These are phyloP conservation scores for Apostasia shenzhenica DNA, from an alignment of 106 monocot genomes.

Conservation along the genomic window DNA sequence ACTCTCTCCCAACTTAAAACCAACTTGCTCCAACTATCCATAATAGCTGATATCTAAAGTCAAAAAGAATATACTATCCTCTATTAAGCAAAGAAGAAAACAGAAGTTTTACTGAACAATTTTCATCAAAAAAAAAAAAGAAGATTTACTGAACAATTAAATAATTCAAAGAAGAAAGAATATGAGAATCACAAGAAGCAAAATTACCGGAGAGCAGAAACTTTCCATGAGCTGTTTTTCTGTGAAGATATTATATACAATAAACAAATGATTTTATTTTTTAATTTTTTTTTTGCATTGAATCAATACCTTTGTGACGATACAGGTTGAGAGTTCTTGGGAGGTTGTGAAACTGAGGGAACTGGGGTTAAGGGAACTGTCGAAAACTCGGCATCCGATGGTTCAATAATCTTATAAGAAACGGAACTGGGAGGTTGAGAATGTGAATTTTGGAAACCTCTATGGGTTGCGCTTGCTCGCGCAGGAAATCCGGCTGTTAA, in stretches of 20 bases:
- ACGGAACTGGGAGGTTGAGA: constrained; percentile 6
- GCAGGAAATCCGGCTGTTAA: not conserved
- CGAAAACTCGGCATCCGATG: constrained; percentile 53
- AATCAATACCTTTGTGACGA: not conserved
- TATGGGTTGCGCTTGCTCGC: not conserved
- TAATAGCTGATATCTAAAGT: too few relatives aligned
- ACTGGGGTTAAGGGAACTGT: constrained; percentile 49
- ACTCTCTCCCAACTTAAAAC: too few relatives aligned
- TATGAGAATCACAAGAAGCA: not conserved
- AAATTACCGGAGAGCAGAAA: not conserved
- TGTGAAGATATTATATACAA: not conserved
- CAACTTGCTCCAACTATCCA: too few relatives aligned
- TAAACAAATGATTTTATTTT: not conserved
- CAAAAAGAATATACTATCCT: too few relatives aligned
- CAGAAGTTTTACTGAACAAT: too few relatives aligned
- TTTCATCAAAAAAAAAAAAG: too few relatives aligned
- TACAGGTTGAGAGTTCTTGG: constrained; percentile 3
- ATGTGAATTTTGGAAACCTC: constrained; percentile 11
- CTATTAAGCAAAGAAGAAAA: too few relatives aligned
- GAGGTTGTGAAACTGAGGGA: constrained; percentile 24
- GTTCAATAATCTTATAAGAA: constrained; percentile 6
- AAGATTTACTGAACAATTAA: too few relatives aligned
- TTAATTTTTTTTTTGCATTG: too few relatives aligned
- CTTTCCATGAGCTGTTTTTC: not conserved
- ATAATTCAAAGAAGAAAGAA: not conserved